Evolutionary conservation across 1,139 yeast genomes (phyloP), one percentile per base, ranked within the genome.

Genomic region (Nakaseomyces delphensis): DNA sequence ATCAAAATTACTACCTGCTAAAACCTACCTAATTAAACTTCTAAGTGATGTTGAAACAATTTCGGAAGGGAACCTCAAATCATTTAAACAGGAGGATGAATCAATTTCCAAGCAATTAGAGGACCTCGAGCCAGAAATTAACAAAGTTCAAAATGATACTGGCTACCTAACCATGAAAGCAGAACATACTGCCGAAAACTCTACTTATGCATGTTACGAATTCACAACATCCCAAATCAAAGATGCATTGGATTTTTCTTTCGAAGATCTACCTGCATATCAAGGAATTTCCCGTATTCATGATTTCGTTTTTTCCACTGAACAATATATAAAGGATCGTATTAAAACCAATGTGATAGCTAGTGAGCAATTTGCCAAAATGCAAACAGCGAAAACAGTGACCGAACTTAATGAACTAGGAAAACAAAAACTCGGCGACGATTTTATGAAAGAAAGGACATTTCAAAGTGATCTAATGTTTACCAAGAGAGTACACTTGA

Each of bases 1-100:
- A 14, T 87, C 97, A 0, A 93, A 93, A 61, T 68, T 93, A 19
- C 74, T 86, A 36, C 99, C 99, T 0, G 97, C 96, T 0, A 87
- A 89, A 59, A 87, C 82, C 18, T 93, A 83, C 55, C 65, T 91
- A 29, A 50, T 71, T 19, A 89, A 89, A 54, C 62, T 89, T 15
- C 71, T 84, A 39, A 63, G 63, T 14, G 99, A 93, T 58, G 60
- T 89, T 40, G 70, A 69, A 44, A 63, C 67, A 1, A 68, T 91
- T 16, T 74, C 95, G 0, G 63, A 68, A 10, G 66, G 76, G 23
- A 91, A 91, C 55, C 71, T 77, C 43, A 64, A 69, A 21, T 69
- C 76, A n/a, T 78, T 77, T 50, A 50, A 62, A 6, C 63, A 66
- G 40, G 83, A 77, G 45, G 71, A 67, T 44, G 64, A 66, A 4